Base-by-base conservation (phyloP, 805 yeast species). In the Candida khao-thaluensis region DNA sequence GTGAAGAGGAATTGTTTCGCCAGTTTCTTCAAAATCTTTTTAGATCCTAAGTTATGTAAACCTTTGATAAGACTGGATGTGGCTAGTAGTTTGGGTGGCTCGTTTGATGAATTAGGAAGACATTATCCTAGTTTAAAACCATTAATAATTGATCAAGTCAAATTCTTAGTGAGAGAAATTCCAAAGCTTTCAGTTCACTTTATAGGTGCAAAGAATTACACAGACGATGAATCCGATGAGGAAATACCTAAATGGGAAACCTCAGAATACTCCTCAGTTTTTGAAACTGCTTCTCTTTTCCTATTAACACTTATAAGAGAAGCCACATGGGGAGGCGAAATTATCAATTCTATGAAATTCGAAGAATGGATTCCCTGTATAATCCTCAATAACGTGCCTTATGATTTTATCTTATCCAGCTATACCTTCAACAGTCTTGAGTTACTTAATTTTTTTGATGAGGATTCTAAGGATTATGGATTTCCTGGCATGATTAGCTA, bases 81-180 rank as follows among this genome's bases (percentile, higher is more conserved):
- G 50, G 42, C 45, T 11, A 69, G 79, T 1, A 66, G 73, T 10
- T 55, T 86, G 12, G 95, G 95, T 1, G 66, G 74, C 18, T 71
- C 82, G 0, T 71, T 89, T 50, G 96, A 89, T 54, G 95, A 86
- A 49, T 61, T 89, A 34, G 80, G 85, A 2, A 74, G 96, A 52
- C 96, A 90, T 54, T 87, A 85, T 52, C 86, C 95, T 1, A 78
- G 74, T 2, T 66, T 88, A 43, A 79, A 84, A 35, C 81, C 84
- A 0, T 52, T 61, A 0, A 77, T 89, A 16, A 59, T 77, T 36
- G 59, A 66, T 3, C 76, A 77, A 37, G 62, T 81, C 33, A 60
- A 67, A 2, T 48, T 52, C 0, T 47, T 81, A n/a, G 64, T 82
- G 1, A 59, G 66, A 17, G 58, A 63, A 7, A 55, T 79, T 7